Evolutionary conservation across 441 rosid species (phyloP), one percentile per base, ranked within the genome.

Genomic region (Pelargonium fulgidum): DNA sequence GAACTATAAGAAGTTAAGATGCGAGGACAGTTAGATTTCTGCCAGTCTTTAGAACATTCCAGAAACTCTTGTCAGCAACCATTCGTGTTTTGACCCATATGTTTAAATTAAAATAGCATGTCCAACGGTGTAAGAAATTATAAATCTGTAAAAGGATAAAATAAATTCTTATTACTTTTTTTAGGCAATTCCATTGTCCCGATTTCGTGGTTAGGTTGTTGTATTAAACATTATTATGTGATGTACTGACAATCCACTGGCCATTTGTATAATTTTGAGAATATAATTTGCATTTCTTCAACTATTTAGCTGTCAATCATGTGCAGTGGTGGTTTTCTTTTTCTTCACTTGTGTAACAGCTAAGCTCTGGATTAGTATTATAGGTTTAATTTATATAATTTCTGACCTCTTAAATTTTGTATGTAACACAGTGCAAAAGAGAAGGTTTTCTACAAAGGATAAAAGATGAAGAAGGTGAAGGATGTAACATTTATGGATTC

Each of bases 391-490:
- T n/a, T 62, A 22, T 65, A 47, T 17, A 26, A 24, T 10, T 26
- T 65, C 14, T 44, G 26, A 44, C 69, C 42, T 74, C 61, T 65
- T 13, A 64, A 14, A 42, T 17, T 19, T 48, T 62, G 4, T 41
- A 54, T 75, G 64, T 42, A 45, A 19, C 58, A 78, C 81, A 91
- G 97, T 91, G 99, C 83, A 91, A 91, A 78, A 82, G 99, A 76
- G 97, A 93, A 82, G 96, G 96, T 36, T 89, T 91, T 76, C 81
- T 93, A 66, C 89, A 88, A 72, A 89, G 79, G 79, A 85, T 91
- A 62, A 91, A 89, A 80, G 99, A 91, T 72, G 97, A 93, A 82
- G 96, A 88, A 78, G 99, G 99, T 42, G 97, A 93, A 85, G 99
- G 97, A 47, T 91, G 99, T 81, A 91, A 89, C 78, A 75, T 91